These are phyloP conservation scores for Coleophoma cylindrospora DNA, from an alignment of 2,329 filamentous ascomycete species.

Conservation along the genomic window DNA sequence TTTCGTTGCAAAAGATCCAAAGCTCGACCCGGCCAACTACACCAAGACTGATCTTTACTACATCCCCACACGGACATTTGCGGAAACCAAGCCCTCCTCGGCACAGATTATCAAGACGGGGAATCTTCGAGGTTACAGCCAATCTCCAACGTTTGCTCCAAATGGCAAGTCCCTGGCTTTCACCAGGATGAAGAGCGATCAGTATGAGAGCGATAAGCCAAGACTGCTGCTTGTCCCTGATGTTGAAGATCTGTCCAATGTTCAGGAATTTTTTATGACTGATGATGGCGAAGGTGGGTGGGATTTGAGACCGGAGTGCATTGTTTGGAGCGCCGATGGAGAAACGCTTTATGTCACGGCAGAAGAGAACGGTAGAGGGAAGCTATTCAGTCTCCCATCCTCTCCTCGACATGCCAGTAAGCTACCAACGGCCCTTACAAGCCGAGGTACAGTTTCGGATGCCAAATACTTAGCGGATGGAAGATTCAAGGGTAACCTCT, in stretches of 20 bases:
- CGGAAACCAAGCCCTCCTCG: slow-evolving; percentile 41
- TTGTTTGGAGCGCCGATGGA: slow-evolving; percentile 54
- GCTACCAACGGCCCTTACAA: slow-evolving; percentile 44
- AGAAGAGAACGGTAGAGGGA: slow-evolving; percentile 60
- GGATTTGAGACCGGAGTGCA: slow-evolving; percentile 52
- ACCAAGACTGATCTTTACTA: slow-evolving; percentile 82
- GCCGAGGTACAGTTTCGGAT: slow-evolving; percentile 48
- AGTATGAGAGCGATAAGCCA: slow-evolving; percentile 79
- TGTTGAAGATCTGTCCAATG: slow-evolving; percentile 48
- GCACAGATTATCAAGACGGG: slow-evolving; percentile 52
- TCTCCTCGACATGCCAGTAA: slow-evolving; percentile 42
- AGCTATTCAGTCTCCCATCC: slow-evolving; percentile 58
- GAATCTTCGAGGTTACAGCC: slow-evolving; percentile 58
- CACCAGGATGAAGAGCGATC: slow-evolving; percentile 68
- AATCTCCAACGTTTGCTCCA: slow-evolving; percentile 67
- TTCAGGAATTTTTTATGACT: slow-evolving; percentile 58
- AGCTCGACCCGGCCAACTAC: slow-evolving; percentile 64
- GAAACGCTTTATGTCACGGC: slow-evolving; percentile 66
- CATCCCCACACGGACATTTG: slow-evolving; percentile 58
- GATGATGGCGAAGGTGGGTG: slow-evolving; percentile 58
- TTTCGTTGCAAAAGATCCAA: slow-evolving; percentile 69
- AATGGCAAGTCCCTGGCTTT: slow-evolving; percentile 70
- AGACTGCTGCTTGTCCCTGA: slow-evolving; percentile 61
- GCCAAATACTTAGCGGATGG: slow-evolving; percentile 45
- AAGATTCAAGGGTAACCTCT: slow-evolving; percentile 37